These are phyloP conservation scores for Phytophthora citricola DNA, from an alignment of 352 stramenopile species.

Conservation along the genomic window DNA sequence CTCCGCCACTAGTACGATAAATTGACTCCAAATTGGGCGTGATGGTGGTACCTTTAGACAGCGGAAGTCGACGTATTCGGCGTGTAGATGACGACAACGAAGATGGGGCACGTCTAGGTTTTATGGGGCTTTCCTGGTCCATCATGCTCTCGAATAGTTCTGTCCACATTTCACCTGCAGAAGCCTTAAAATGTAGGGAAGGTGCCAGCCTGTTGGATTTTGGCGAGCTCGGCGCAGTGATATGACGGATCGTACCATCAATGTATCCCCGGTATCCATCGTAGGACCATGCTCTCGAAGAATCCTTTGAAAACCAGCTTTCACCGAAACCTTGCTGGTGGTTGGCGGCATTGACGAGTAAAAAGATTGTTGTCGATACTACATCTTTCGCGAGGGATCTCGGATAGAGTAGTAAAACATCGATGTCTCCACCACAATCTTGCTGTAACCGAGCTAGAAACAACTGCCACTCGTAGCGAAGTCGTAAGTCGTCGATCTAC, in stretches of 20 bases:
- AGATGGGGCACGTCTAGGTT: conserved; percentile 12
- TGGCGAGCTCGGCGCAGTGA: conserved; percentile 12
- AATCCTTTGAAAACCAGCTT: conserved; percentile 20
- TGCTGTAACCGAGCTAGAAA: conserved; percentile 47
- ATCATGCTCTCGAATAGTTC: conserved; percentile 18
- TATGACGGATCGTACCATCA: conserved; percentile 33
- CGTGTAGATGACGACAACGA: conserved; percentile 29
- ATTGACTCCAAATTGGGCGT: neutral
- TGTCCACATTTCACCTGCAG: conserved; percentile 28
- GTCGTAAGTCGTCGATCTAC: conserved; percentile 26
- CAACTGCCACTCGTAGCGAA: conserved; percentile 38
- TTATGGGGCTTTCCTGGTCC: neutral
- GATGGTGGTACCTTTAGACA: neutral
- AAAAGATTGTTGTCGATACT: neutral
- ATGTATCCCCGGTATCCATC: conserved; percentile 14
- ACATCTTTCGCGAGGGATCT: neutral
- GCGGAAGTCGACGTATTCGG: conserved; percentile 26
- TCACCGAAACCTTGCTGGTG: conserved; percentile 3
- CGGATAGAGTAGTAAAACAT: conserved; percentile 34
- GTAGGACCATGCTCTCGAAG: conserved; percentile 38
- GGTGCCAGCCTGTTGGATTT: conserved; percentile 18
- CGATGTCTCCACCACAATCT: conserved; percentile 28
- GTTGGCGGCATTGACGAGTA: neutral
- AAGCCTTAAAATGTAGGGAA: conserved; percentile 44
- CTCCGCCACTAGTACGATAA: conserved; percentile 11